Evolutionary conservation across 2,329 filamentous ascomycete genomes (phyloP).

Genomic region (Aotearoamyces nothofagi): DNA sequence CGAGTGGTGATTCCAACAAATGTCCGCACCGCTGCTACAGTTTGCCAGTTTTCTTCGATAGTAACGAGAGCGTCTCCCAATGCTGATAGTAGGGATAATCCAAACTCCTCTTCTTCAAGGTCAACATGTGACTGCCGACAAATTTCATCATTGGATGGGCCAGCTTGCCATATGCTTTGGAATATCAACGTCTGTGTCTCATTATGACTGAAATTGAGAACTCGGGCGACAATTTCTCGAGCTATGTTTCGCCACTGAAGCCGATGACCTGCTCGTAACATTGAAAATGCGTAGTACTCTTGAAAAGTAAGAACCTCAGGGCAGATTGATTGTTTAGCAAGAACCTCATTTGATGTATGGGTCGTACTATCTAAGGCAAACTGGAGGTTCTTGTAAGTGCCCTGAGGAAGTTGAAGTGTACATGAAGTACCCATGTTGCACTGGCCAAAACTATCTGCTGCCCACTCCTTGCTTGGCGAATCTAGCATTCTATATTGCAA

Average conservation of each 20-base stretch:
- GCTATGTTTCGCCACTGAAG: slow-evolving; percentile 43
- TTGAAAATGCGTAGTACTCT: slow-evolving; percentile 37
- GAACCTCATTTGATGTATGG: slow-evolving; percentile 31
- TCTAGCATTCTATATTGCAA: slow-evolving; percentile 26
- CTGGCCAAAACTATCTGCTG: slow-evolving; percentile 5
- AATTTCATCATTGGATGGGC: slow-evolving; percentile 16
- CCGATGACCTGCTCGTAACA: slow-evolving; percentile 28
- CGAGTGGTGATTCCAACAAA: slow-evolving; percentile 27
- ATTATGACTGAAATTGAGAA: slow-evolving; percentile 32
- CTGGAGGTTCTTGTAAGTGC: slow-evolving; percentile 13
- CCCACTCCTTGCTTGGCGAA: slow-evolving; percentile 5
- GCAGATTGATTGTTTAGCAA: slow-evolving; percentile 32
- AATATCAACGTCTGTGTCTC: slow-evolving; percentile 31
- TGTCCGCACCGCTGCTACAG: slow-evolving; percentile 22
- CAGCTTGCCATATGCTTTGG: slow-evolving; percentile 33
- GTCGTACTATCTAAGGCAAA: slow-evolving; percentile 9
- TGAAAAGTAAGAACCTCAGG: slow-evolving; percentile 31
- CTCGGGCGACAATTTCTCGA: slow-evolving; percentile 28
- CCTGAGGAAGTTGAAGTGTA: slow-evolving; percentile 24
- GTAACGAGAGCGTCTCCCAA: slow-evolving; percentile 19
- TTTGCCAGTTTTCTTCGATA: slow-evolving; percentile 36
- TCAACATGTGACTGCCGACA: slow-evolving; percentile 22
- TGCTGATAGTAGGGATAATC: slow-evolving; percentile 16
- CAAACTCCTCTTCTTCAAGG: slow-evolving; percentile 21
- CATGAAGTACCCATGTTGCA: slow-evolving; percentile 19